Evolutionary conservation across 2,329 filamentous ascomycete species (phyloP), one percentile per base, ranked within the genome.

Genomic region (Sporothrix pallida): DNA sequence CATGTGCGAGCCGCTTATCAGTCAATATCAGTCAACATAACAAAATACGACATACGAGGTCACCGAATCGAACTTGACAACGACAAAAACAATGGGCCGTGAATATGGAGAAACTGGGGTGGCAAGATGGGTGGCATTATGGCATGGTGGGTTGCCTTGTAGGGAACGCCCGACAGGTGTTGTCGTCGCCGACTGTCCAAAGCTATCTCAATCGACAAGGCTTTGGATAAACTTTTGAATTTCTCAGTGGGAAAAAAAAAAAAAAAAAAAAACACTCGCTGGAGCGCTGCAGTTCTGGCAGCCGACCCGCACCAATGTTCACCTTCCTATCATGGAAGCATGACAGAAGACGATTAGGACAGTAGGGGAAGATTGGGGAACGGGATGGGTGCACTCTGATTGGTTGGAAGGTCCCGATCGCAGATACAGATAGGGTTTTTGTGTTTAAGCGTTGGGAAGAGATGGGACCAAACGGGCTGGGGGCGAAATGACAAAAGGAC

Each of bases 271-370:
- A 23, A n/a, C 20, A 23, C 6, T 6, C 5, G 12, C 6, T 0
- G 9, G 13, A 54, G 67, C 67, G 67, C 48, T 42, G 26, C 48
- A 69, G 67, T 54, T 58, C n/a, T n/a, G 56, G 23, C 46, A 65
- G 60, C 52, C 52, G 15, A 31, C 54, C 52, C 72, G 72, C 72
- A 73, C 31, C 7, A 7, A 37, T 37, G 31, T 37, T 37, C 31
- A 37, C 72, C 72, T 73, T 73, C 72, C 72, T 65, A 73, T 70
- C 54, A 44, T 15, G 72, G 72, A 46, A 70, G n/a, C 26, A 26
- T 9, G 56, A 17, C 44, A 37, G 31, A 37, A 37, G 31, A 6
- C 31, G 31, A 37, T 37, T 37, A 37, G 7, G 31, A 37, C 31
- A 37, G 31, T 37, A 5, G 7, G 7, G 31, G 31, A 37, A 37